A percentile compares a stretch with the other conserved stretches of the same genome.
phyloP scores from a whole-genome alignment of 768 basidiomycete genomes.

The Tylopilus intermedius region DNA sequence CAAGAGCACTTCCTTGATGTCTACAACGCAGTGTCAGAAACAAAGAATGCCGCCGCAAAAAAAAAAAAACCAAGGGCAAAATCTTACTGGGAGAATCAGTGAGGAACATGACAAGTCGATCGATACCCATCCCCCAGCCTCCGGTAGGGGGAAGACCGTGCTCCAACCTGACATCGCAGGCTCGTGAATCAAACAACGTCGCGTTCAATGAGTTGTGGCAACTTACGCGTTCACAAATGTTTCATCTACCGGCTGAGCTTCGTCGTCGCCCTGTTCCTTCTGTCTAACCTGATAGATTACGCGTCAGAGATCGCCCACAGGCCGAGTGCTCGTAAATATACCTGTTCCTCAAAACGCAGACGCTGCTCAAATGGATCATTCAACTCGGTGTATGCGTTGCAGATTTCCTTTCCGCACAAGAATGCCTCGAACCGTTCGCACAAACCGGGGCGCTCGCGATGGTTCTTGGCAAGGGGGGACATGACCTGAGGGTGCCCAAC shows the following conservation, averaged over 20 bases:
- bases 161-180: constrained; percentile 59
- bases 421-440: constrained; percentile 99
- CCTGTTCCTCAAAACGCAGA: constrained; percentile 92
- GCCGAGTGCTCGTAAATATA: constrained; percentile 20
- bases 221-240: constrained; percentile 91
- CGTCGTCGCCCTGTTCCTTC: constrained; percentile 96
- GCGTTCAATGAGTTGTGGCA: background rate
- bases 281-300: constrained; percentile 55
- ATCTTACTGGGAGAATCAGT: constrained; percentile 86
- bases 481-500: constrained; percentile 99
- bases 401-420: constrained; percentile 97
- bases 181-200: constrained; percentile 1
- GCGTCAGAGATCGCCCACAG: background rate
- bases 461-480: constrained; percentile 98
- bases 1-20: constrained; percentile 93
- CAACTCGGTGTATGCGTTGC: constrained; percentile 99
- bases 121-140: constrained; percentile 95
- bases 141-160: constrained; percentile 97
- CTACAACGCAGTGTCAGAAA: constrained; percentile 34
- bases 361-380: constrained; percentile 98
- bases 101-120: constrained; percentile 97
- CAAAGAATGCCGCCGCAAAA: no score
- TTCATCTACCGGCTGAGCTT: constrained; percentile 96
- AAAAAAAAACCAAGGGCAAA: background rate
- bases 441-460: constrained; percentile 92